A percentile compares a stretch with the other conserved stretches of the same genome.
phyloP scores from a whole-genome alignment of 2,329 filamentous ascomycete species.

The Chaetomiaceae sp. region DNA sequence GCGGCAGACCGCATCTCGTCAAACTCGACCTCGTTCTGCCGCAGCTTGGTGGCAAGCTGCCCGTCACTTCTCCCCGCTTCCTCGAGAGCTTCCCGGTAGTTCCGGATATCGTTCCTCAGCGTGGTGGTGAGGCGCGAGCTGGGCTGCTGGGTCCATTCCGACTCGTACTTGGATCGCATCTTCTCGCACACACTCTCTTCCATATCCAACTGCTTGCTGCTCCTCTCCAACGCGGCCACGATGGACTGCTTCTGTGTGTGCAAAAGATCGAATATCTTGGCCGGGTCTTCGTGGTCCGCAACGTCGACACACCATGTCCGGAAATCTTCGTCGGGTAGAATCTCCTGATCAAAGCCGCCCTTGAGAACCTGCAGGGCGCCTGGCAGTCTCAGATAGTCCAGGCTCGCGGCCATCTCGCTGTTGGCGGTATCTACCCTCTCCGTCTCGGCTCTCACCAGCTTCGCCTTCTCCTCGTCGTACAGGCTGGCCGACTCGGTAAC shows the following conservation, averaged over 20 bases:
- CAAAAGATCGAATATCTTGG: conserved; percentile 72
- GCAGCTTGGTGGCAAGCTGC: conserved; percentile 75
- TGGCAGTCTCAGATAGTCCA: conserved; percentile 90
- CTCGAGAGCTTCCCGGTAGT: conserved; percentile 82
- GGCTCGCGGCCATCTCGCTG: conserved; percentile 88
- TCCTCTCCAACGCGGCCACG: conserved; percentile 66
- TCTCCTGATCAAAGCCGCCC: conserved; percentile 85
- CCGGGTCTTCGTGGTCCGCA: conserved; percentile 76
- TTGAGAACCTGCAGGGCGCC: conserved; percentile 87
- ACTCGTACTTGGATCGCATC: conserved; percentile 96
- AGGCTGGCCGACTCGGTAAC: conserved; percentile 95
- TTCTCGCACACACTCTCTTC: conserved; percentile 98
- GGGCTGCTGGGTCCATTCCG: conserved; percentile 95
- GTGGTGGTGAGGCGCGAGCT: conserved; percentile 87
- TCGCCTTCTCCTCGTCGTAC: conserved; percentile 98
- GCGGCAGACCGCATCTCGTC: conserved; percentile 92
- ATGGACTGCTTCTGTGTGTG: conserved; percentile 74
- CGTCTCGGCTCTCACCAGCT: conserved; percentile 86
- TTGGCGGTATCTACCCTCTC: conserved; percentile 91
- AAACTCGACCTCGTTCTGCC: conserved; percentile 83
- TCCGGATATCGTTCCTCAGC: conserved; percentile 77
- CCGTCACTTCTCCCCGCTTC: conserved; percentile 84
- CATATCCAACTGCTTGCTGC: conserved; percentile 86
- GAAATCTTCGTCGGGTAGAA: conserved; percentile 86
- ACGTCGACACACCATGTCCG: conserved; percentile 91